Conservation (phyloP, 2,329 filamentous ascomycete species). For the Madurella fahalii region DNA sequence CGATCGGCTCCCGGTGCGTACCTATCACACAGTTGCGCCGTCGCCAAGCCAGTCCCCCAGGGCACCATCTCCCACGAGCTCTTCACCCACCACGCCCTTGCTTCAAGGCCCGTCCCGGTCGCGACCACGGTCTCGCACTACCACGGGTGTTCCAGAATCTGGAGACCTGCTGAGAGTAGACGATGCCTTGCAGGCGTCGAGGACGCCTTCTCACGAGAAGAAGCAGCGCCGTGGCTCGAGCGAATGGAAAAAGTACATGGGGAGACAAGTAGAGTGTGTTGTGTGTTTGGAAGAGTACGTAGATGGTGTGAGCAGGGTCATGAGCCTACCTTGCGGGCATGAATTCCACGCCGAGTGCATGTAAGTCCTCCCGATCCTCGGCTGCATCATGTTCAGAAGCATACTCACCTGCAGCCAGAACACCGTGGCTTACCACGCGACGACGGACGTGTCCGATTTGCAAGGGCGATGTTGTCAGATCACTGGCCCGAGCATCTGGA, state of each 20-base stretch:
- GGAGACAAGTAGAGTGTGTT: constrained; percentile 78
- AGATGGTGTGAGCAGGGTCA: constrained; percentile 88
- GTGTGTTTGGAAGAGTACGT: constrained; percentile 96
- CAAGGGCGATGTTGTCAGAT: constrained; percentile 89
- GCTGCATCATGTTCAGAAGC: background rate
- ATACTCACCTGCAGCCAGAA: constrained; percentile 50
- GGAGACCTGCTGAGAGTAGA: constrained; percentile 43
- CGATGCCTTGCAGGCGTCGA: constrained; percentile 38
- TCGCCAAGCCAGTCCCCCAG: constrained; percentile 55
- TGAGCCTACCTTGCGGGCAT: constrained; percentile 95
- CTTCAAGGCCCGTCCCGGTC: constrained; percentile 55
- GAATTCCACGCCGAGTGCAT: constrained; percentile 99
- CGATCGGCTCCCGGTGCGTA: constrained; percentile 88
- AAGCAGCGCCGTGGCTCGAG: constrained; percentile 40
- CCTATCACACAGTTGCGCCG: constrained; percentile 78
- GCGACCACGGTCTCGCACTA: constrained; percentile 61
- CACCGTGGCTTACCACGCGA: constrained; percentile 92
- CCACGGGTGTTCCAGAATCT: constrained; percentile 55
- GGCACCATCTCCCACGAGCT: constrained; percentile 58
- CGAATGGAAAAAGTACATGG: constrained; percentile 65
- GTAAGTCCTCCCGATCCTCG: constrained; percentile 53
- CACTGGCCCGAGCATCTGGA: constrained; percentile 52
- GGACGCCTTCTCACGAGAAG: constrained; percentile 46
- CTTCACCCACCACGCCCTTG: constrained; percentile 75
- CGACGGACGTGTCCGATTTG: constrained; percentile 98